These are phyloP conservation scores for Kwoniella pini DNA, from an alignment of 768 basidiomycete species.

Conservation along the genomic window DNA sequence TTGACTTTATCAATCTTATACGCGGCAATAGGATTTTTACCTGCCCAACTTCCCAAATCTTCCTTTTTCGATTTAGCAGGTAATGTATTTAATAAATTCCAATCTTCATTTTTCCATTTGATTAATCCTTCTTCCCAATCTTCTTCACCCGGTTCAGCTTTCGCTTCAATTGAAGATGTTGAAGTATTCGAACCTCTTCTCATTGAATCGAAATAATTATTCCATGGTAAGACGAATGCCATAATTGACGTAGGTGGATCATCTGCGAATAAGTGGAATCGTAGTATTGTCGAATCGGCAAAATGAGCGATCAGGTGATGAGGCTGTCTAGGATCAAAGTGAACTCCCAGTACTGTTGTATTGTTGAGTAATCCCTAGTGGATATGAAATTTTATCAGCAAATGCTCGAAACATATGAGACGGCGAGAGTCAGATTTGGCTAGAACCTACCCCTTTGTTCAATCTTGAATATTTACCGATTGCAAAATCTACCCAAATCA, in stretches of 20 bases:
- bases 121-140: constrained; percentile 27
- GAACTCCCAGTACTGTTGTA: constrained; percentile 38
- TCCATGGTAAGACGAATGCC: constrained; percentile 43
- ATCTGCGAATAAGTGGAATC: constrained; percentile 53
- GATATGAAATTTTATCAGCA: not conserved
- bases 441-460: constrained; percentile 52
- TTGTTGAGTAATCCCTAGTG: constrained; percentile 52
- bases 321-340: constrained; percentile 47
- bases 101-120: constrained; percentile 53
- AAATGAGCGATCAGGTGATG: constrained; percentile 43
- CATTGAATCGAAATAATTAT: constrained; percentile 25
- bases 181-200: not conserved
- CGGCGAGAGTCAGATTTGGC: too few relatives aligned
- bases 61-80: constrained; percentile 23
- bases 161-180: not conserved
- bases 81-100: constrained; percentile 7
- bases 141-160: constrained; percentile 1
- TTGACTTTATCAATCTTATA: constrained; percentile 39
- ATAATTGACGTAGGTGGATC: constrained; percentile 43
- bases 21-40: constrained; percentile 52
- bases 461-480: constrained; percentile 49
- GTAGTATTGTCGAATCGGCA: constrained; percentile 44
- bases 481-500: constrained; percentile 83
- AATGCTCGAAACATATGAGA: too few relatives aligned
- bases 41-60: constrained; percentile 44